Evolutionary conservation across 306 rosid genomes (phyloP), one percentile per base, ranked within the genome.

Genomic region (Prunus fruticosa): DNA sequence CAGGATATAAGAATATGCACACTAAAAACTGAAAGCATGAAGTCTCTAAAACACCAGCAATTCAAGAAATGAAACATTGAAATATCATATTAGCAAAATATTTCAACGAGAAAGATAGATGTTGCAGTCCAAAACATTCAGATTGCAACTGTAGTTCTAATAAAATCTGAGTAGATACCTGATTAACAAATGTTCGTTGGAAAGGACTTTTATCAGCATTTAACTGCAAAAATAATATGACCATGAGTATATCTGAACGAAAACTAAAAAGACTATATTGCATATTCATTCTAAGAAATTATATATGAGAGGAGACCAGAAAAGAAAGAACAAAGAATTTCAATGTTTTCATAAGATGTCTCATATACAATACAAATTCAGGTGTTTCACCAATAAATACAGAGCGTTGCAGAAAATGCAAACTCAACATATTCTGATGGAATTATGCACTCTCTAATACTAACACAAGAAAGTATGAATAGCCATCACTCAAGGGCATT

Each of bases 121-220:
- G 76, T 32, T 9, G 25, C 70, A 46, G 60, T 68, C 50, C 57
- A 18, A 71, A 74, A 71, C 54, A 80, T 73, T 43, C 54, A 76
- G 57, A 78, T 23, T 78, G 72, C 23, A 7, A 72, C 41, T 9
- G 65, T 61, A 79, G 58, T 82, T 72, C 69, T 78, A 68, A 62
- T 56, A 76, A 73, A 69, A 57, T 74, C 45, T 52, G 8, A 68
- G 76, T 50, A 38, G 53, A 69, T 82, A 96, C 99, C 98, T 96
- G 99, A 83, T 96, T 91, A 80, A 93, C 98, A 88, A 96, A 96
- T 23, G 96, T 96, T 81, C 97, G 88, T 71, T 88, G 97, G 84
- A 93, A 93, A 85, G 98, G 98, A 69, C 99, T 96, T 89, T 96
- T 96, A 43, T 91, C 97, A 67, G 83, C 93, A 88, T 96, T 96